Conservation (phyloP, 805 yeast genomes). For the Sungouiozyma intestinalis region DNA sequence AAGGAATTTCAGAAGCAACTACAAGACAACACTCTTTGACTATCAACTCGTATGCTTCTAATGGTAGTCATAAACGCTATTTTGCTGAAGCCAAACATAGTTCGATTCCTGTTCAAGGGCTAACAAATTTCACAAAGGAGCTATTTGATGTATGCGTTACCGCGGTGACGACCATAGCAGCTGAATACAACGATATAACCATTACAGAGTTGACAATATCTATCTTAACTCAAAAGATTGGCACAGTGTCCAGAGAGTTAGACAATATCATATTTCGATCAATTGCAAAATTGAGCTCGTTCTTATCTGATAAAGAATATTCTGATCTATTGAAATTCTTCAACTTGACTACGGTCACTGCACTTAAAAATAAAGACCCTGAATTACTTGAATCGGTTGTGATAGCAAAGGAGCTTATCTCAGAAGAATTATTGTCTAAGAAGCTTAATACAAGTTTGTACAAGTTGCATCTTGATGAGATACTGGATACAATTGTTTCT, state of each 20-base stretch:
- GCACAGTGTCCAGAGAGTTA: constrained; percentile 38
- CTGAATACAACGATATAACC: constrained; percentile 55
- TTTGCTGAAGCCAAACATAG: neutral
- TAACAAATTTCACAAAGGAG: neutral
- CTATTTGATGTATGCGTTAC: constrained; percentile 58
- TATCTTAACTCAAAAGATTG: constrained; percentile 68
- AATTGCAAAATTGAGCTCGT: constrained; percentile 50
- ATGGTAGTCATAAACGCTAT: neutral
- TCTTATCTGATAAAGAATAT: constrained; percentile 57
- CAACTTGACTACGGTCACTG: constrained; percentile 38
- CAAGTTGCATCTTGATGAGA: constrained; percentile 49
- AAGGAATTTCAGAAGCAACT: constrained; percentile 29
- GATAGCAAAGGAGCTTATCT: constrained; percentile 40
- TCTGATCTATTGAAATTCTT: constrained; percentile 48
- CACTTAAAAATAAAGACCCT: constrained; percentile 32
- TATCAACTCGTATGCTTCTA: constrained; percentile 7
- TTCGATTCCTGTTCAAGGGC: neutral
- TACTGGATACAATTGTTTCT: constrained; percentile 55
- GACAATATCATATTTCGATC: constrained; percentile 52
- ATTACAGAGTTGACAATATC: constrained; percentile 72
- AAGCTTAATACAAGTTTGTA: constrained; percentile 34
- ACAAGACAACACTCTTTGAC: constrained; percentile 29
- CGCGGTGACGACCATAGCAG: constrained; percentile 57
- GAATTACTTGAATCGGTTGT: constrained; percentile 33
- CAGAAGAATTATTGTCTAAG: constrained; percentile 25